Conservation (phyloP, 805 yeast genomes). For the Cyberlindnera petersonii region DNA sequence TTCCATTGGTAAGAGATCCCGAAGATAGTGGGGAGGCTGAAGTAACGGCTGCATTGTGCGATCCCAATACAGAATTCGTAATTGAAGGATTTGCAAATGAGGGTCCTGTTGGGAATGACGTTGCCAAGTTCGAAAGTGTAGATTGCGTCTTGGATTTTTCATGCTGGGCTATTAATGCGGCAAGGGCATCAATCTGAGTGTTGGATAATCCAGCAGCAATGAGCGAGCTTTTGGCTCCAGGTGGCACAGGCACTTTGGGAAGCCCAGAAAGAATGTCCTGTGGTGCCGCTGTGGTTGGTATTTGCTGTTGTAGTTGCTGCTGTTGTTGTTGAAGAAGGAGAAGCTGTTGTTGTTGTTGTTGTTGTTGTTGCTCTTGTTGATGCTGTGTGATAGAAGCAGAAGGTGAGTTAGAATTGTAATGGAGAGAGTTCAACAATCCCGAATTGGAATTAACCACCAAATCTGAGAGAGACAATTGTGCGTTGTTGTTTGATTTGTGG, state of each 20-base stretch:
- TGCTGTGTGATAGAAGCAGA: not conserved
- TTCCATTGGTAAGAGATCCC: too few species aligned
- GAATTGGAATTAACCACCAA: too few species aligned
- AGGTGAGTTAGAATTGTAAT: too few species aligned
- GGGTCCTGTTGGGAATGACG: not conserved
- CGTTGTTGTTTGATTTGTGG: not conserved
- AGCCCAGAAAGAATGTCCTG: constrained; percentile 37
- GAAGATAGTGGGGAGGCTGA: not conserved
- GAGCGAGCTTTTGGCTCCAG: constrained; percentile 63
- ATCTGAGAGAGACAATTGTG: too few species aligned
- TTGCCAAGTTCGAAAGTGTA: not conserved
- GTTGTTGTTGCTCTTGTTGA: constrained; percentile 1
- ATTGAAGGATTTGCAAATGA: not conserved
- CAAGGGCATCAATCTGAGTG: constrained; percentile 68
- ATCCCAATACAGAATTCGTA: too few species aligned
- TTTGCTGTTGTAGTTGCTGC: constrained; percentile 3
- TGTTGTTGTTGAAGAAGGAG: not conserved
- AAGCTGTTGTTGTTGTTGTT: constrained; percentile 3
- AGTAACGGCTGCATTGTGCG: not conserved
- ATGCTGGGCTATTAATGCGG: constrained; percentile 71
- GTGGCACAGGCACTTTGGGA: constrained; percentile 67
- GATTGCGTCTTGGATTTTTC: constrained; percentile 31
- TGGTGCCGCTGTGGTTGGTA: constrained; percentile 26
- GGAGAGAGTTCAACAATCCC: too few species aligned
- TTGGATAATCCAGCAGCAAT: constrained; percentile 62